Conservation (phyloP, 495 filamentous ascomycete species). For the Clavariopsis aquatica region DNA sequence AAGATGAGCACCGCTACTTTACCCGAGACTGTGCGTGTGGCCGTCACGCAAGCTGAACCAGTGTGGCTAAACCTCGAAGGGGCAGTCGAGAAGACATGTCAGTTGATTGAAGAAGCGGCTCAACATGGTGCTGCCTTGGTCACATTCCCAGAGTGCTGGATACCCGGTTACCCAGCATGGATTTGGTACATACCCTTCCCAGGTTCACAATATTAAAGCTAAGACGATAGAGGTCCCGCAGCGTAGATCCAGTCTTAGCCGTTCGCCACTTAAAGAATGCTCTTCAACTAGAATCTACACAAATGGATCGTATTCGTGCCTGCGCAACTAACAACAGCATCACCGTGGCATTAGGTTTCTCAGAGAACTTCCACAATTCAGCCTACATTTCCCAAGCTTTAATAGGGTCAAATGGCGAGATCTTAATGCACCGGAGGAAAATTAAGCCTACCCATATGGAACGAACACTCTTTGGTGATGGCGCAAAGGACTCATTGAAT, state of each 20-base stretch:
- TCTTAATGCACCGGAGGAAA: not conserved
- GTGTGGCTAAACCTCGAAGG: not conserved
- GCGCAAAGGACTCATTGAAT: not conserved
- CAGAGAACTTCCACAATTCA: not conserved
- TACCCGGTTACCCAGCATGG: not conserved
- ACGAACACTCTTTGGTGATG: not conserved
- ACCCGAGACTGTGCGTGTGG: not conserved
- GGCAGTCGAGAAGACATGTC: not conserved
- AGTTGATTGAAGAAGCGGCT: not conserved
- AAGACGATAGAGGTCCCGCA: too few relatives aligned
- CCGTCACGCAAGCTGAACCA: not conserved
- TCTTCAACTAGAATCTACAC: not conserved
- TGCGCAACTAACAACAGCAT: not conserved
- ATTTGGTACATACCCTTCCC: not conserved
- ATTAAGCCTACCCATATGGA: not conserved
- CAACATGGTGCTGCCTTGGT: not conserved
- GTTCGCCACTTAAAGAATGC: not conserved
- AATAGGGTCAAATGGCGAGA: not conserved
- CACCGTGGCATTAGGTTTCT: not conserved
- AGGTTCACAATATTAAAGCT: too few relatives aligned
- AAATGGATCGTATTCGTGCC: not conserved
- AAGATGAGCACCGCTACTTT: not conserved
- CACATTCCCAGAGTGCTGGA: not conserved
- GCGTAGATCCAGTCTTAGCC: too few relatives aligned
- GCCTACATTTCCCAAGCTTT: not conserved